A percentile compares a stretch with the other conserved stretches of the same genome.
These are phyloP conservation scores for Vigna trinervia DNA, from an alignment of 306 rosid species.

Conservation along the genomic window DNA sequence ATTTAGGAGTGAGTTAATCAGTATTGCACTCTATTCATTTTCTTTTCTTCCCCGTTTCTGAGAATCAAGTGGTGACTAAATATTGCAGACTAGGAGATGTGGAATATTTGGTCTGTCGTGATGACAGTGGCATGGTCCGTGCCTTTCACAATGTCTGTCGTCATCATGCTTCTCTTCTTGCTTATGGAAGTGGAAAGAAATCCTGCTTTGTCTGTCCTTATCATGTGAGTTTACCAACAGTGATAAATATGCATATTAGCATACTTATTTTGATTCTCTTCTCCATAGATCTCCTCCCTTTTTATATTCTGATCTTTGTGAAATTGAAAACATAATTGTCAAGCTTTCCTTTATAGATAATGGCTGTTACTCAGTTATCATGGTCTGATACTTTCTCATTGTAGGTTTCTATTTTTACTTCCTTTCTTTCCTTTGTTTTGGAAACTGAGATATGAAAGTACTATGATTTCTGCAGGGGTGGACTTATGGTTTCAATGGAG, in stretches of 20 bases:
- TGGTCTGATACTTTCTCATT: constrained; percentile 10
- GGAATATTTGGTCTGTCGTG: constrained; percentile 85
- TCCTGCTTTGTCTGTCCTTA: constrained; percentile 97
- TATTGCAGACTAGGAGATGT: constrained; percentile 71
- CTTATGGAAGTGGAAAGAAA: constrained; percentile 74
- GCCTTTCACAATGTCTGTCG: constrained; percentile 95
- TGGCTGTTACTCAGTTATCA: constrained; percentile 12
- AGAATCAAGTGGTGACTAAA: constrained; percentile 51
- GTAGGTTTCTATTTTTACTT: constrained; percentile 3
- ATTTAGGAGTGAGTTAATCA: constrained; percentile 27
- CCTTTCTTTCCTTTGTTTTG: not conserved
- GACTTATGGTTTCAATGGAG: constrained; percentile 88
- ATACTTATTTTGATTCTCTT: constrained; percentile 19
- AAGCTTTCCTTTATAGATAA: constrained; percentile 17
- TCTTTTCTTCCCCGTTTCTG: constrained; percentile 48
- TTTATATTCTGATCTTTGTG: not conserved
- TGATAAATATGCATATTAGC: not conserved
- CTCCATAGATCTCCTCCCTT: not conserved
- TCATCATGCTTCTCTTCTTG: constrained; percentile 86
- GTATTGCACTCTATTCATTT: constrained; percentile 40
- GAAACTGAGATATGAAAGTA: constrained; percentile 18
- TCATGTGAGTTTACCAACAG: constrained; percentile 67
- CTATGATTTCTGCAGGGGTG: constrained; percentile 72
- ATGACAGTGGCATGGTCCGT: constrained; percentile 58
- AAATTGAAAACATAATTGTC: constrained; percentile 28